Percentiles rank a stretch among this genome's conserved stretches.
phyloP scores from a whole-genome alignment of 768 basidiomycete genomes.

The Naganishia antarctica region DNA sequence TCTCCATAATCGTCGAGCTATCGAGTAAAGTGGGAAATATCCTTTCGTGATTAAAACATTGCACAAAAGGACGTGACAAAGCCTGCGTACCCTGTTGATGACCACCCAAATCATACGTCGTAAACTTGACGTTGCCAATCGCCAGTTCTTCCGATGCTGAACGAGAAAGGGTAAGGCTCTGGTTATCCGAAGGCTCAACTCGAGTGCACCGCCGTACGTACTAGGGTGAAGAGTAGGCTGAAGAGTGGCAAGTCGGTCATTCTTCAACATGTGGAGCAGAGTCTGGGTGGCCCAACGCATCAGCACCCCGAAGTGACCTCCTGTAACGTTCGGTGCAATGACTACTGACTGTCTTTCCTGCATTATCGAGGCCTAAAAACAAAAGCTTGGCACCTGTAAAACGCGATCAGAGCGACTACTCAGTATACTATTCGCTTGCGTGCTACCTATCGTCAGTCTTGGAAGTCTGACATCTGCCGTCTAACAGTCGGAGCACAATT shows the following conservation, averaged over 20 bases:
- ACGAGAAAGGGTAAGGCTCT: neutral
- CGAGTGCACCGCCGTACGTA: too few relatives aligned
- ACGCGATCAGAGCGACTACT: neutral
- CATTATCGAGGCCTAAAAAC: constrained; percentile 97
- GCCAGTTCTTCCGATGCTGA: constrained; percentile 96
- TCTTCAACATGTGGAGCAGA: constrained; percentile 97
- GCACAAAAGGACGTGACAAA: neutral
- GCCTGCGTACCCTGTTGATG: constrained; percentile 75
- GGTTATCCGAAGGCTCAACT: too few relatives aligned
- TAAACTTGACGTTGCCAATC: constrained; percentile 98
- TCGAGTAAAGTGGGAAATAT: neutral
- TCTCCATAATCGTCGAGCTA: constrained; percentile 95
- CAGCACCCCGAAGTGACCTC: too few relatives aligned
- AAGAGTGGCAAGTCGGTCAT: constrained; percentile 91
- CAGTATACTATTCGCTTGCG: too few relatives aligned
- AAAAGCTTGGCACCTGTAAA: constrained; percentile 79
- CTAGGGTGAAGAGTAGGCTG: constrained; percentile 98
- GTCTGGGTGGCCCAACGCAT: constrained; percentile 57
- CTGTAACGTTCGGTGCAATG: neutral
- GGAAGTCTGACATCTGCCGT: neutral
- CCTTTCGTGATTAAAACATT: neutral
- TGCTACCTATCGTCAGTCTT: too few relatives aligned
- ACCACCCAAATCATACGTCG: constrained; percentile 95
- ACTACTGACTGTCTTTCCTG: constrained; percentile 84
- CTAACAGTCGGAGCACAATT: neutral